A percentile compares a stretch with the other conserved stretches of the same genome.
Evolutionary conservation across 805 yeast species (phyloP).

Genomic region (Kuraishia hungarica): DNA sequence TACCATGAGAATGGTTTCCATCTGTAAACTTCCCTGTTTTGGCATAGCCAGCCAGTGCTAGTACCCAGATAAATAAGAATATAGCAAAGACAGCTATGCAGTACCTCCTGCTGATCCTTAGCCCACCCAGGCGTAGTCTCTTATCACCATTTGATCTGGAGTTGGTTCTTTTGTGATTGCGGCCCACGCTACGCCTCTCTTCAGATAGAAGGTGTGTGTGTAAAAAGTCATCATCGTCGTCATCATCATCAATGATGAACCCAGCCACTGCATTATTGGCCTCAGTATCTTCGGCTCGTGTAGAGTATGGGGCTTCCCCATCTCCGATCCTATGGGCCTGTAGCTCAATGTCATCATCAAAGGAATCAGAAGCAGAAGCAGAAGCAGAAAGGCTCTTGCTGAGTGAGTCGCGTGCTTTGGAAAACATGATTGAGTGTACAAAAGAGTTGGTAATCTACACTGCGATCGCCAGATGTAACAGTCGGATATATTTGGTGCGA

Average conservation of each 20-base stretch:
- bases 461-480: no score
- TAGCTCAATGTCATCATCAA: conserved; percentile 3
- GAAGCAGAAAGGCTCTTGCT: background rate
- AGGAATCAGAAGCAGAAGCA: background rate
- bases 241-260: conserved; percentile 9
- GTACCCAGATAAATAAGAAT: conserved; percentile 17
- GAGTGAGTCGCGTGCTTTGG: background rate
- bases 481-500: no score
- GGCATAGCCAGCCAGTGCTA: conserved; percentile 15
- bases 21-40: conserved; percentile 11
- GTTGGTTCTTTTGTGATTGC: background rate
- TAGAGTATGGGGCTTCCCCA: background rate
- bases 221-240: conserved; percentile 15
- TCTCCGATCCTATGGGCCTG: conserved; percentile 1
- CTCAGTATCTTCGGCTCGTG: background rate
- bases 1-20: conserved; percentile 14
- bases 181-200: background rate
- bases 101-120: conserved; percentile 4
- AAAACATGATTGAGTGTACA: background rate
- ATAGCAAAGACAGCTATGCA: conserved; percentile 8
- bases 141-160: background rate
- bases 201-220: background rate
- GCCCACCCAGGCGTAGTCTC: background rate
- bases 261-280: conserved; percentile 1
- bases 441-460: background rate